Evolutionary conservation across 768 basidiomycete genomes (phyloP).

Genomic region (Pulveroboletus sp.): DNA sequence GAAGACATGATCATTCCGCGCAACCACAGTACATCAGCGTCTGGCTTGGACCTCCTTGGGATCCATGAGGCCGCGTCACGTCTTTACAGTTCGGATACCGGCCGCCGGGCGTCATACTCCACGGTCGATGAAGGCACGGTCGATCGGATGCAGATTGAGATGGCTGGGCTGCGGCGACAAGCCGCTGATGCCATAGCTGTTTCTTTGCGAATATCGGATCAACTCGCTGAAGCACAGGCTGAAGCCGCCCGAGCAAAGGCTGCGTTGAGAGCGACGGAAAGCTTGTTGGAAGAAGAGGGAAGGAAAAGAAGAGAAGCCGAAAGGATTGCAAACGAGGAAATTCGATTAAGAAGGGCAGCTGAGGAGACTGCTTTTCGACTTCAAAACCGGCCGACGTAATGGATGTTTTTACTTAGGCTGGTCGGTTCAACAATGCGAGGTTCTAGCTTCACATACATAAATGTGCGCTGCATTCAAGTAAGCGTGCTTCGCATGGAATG

Average conservation of each 20-base stretch:
- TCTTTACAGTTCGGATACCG: slow-evolving; percentile 38
- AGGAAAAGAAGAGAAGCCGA: slow-evolving; percentile 58
- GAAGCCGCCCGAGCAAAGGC: slow-evolving; percentile 56
- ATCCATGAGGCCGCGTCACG: slow-evolving; percentile 36
- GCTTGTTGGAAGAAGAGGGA: slow-evolving; percentile 57
- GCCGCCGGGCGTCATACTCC: slow-evolving; percentile 23
- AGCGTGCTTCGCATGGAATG: not conserved
- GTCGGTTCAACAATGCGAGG: too few species aligned
- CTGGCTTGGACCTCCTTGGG: slow-evolving; percentile 36
- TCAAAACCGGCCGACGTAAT: slow-evolving; percentile 23
- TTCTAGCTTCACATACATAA: too few species aligned
- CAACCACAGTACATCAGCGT: slow-evolving; percentile 39
- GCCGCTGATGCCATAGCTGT: slow-evolving; percentile 65
- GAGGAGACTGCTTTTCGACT: slow-evolving; percentile 47
- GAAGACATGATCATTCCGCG: slow-evolving; percentile 53
- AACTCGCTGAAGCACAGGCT: slow-evolving; percentile 61
- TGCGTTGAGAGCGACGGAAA: slow-evolving; percentile 51
- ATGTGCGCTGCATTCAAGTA: too few species aligned
- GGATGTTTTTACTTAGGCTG: not conserved
- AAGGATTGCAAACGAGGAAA: slow-evolving; percentile 46
- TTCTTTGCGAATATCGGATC: slow-evolving; percentile 62
- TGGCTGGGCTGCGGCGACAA: slow-evolving; percentile 59
- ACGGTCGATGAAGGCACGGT: slow-evolving; percentile 41
- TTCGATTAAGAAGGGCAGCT: slow-evolving; percentile 40
- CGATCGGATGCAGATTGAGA: slow-evolving; percentile 64